Percentiles rank a stretch among this genome's conserved stretches.
Conservation (phyloP, 1,284 basidiomycete species). For the Puccinia coronata region DNA sequence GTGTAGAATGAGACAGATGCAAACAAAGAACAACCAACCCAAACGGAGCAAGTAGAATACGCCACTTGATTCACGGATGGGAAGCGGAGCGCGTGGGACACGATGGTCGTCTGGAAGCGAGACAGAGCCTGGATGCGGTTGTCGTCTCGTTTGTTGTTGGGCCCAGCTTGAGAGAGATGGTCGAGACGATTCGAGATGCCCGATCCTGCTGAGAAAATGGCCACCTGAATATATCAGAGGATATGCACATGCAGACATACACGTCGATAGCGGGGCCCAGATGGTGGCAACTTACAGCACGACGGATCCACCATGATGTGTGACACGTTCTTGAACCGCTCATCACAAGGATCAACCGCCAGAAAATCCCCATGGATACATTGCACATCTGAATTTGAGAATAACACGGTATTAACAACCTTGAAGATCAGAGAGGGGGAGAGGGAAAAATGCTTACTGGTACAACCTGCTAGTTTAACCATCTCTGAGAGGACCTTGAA, state of each 20-base stretch:
- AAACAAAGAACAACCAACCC: conserved; percentile 20
- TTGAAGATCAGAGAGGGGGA: not conserved
- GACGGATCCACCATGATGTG: conserved; percentile 90
- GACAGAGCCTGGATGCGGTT: conserved; percentile 75
- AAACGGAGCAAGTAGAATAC: conserved; percentile 48
- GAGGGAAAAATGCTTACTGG: conserved; percentile 59
- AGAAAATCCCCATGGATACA: conserved; percentile 78
- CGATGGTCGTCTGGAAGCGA: conserved; percentile 85
- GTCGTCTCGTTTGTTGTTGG: conserved; percentile 61
- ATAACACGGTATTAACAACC: not conserved
- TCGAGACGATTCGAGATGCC: conserved; percentile 56
- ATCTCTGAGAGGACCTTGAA: conserved; percentile 79
- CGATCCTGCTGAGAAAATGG: conserved; percentile 56
- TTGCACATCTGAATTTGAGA: conserved; percentile 63
- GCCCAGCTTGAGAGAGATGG: conserved; percentile 58
- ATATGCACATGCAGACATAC: not conserved
- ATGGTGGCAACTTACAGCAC: conserved; percentile 64
- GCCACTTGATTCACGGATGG: conserved; percentile 54
- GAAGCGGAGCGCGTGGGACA: conserved; percentile 94
- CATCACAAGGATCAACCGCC: conserved; percentile 67
- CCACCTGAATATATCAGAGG: conserved; percentile 42
- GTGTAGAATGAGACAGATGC: conserved; percentile 17
- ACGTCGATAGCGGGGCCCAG: not conserved
- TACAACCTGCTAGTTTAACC: conserved; percentile 75
- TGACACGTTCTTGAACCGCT: conserved; percentile 69